Conservation (phyloP, 352 stramenopile species). For the Pythium biforme region DNA sequence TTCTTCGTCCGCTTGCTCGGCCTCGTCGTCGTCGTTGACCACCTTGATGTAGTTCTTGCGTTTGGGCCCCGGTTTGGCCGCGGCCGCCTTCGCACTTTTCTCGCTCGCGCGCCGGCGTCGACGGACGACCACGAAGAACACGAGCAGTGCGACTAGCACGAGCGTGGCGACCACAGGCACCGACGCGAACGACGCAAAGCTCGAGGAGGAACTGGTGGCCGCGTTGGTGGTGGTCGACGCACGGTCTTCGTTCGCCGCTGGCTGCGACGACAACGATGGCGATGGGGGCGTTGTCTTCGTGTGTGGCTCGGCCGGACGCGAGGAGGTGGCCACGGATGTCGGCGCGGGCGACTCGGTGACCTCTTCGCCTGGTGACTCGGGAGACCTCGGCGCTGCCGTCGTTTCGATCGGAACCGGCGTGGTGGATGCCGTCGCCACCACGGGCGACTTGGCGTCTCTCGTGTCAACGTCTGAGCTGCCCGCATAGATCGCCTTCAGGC, state of each 20-base stretch:
- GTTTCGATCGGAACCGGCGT: too few species aligned
- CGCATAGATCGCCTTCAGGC: neutral
- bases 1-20: slow-evolving; percentile 1
- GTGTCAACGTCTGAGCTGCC: neutral
- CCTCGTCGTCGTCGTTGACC: slow-evolving; percentile 24
- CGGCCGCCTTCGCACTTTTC: neutral
- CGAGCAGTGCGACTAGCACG: slow-evolving; percentile 8
- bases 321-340: neutral
- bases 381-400: too few species aligned
- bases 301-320: too few species aligned
- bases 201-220: neutral
- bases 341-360: neutral
- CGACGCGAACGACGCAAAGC: slow-evolving; percentile 14
- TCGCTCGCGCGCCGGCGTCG: slow-evolving; percentile 2
- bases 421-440: neutral
- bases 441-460: neutral
- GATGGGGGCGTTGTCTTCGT: slow-evolving; percentile 2
- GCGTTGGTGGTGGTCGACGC: neutral
- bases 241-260: neutral
- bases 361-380: too few species aligned
- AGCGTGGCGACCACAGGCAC: slow-evolving; percentile 19
- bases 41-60: slow-evolving; percentile 29
- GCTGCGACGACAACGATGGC: neutral
- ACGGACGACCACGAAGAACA: slow-evolving; percentile 5
- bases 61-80: slow-evolving; percentile 5